phyloP scores from a whole-genome alignment of 805 yeast species.

The Metschnikowia reukaufii region DNA sequence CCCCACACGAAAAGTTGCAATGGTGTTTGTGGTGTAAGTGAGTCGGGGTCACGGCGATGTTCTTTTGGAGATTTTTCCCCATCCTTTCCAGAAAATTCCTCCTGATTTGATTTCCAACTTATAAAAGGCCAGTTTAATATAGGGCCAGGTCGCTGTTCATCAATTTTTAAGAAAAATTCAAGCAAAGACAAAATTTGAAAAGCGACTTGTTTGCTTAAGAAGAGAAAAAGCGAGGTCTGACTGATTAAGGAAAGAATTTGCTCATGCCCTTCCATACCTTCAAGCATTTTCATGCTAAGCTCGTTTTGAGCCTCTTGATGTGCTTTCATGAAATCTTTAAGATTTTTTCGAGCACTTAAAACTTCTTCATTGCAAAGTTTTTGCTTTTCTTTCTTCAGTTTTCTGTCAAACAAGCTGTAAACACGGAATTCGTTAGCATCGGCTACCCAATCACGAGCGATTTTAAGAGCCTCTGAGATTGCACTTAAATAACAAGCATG shows the following conservation, averaged over 20 bases:
- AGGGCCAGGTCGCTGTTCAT: slow-evolving; percentile 25
- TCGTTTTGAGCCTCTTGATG: slow-evolving; percentile 6
- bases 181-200: slow-evolving; percentile 17
- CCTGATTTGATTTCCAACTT: not conserved
- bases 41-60: slow-evolving; percentile 29
- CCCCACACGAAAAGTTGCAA: slow-evolving; percentile 23
- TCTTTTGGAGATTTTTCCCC: not conserved
- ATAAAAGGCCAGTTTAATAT: slow-evolving; percentile 17
- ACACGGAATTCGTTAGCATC: slow-evolving; percentile 31
- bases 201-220: slow-evolving; percentile 21
- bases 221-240: slow-evolving; percentile 24
- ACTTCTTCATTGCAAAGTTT: slow-evolving; percentile 19
- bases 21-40: slow-evolving; percentile 24
- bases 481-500: slow-evolving; percentile 21
- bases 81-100: slow-evolving; percentile 8
- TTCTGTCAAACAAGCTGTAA: slow-evolving; percentile 16
- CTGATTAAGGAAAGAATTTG: slow-evolving; percentile 28
- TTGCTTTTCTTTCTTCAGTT: slow-evolving; percentile 18
- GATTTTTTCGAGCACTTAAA: slow-evolving; percentile 10
- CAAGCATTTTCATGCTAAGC: slow-evolving; percentile 5
- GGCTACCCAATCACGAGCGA: slow-evolving; percentile 25
- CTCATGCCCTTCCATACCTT: slow-evolving; percentile 20
- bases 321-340: slow-evolving; percentile 12
- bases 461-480: slow-evolving; percentile 20
- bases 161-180: slow-evolving; percentile 24